Evolutionary conservation across 2,329 filamentous ascomycete genomes (phyloP).

Genomic region (Chrysoporthe deuterocubensis): DNA sequence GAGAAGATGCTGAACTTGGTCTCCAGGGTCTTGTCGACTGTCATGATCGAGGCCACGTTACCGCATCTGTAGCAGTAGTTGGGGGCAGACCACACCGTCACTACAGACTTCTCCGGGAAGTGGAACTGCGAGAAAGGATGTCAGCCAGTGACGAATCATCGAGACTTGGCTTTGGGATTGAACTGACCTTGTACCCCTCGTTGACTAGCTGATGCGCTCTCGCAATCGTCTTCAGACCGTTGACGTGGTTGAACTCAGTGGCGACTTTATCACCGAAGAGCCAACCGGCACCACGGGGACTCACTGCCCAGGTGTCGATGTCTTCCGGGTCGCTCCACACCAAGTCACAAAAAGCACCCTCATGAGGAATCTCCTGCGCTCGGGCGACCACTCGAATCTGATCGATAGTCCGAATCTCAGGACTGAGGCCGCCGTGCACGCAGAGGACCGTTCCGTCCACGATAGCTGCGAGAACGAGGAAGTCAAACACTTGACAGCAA

Average conservation of each 20-base stretch:
- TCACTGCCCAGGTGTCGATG: conserved; percentile 93
- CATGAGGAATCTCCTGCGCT: conserved; percentile 96
- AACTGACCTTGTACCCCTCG: conserved; percentile 87
- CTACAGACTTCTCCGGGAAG: conserved; percentile 91
- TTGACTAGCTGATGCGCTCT: conserved; percentile 98
- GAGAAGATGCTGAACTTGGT: conserved; percentile 93
- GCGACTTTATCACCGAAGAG: conserved; percentile 98
- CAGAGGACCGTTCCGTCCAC: conserved; percentile 99
- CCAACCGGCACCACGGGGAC: conserved; percentile 93
- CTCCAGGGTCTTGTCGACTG: conserved; percentile 80
- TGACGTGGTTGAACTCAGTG: conserved; percentile 96
- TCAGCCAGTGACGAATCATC: conserved; percentile 24
- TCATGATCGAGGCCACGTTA: conserved; percentile 96
- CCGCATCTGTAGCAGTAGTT: conserved; percentile 96
- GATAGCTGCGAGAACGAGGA: conserved; percentile 92
- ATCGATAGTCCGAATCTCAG: conserved; percentile 94
- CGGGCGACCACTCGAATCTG: conserved; percentile 99
- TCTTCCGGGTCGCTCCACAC: conserved; percentile 99
- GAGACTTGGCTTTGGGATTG: background rate
- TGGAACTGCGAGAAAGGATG: conserved; percentile 68
- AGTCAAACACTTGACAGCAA: conserved; percentile 99
- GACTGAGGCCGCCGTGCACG: conserved; percentile 89
- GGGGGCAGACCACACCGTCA: conserved; percentile 97
- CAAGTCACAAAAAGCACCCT: conserved; percentile 96
- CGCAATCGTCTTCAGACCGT: conserved; percentile 92